A percentile compares a stretch with the other conserved stretches of the same genome.
phyloP scores from a whole-genome alignment of 768 basidiomycete species.

The Auricularia sp. region DNA sequence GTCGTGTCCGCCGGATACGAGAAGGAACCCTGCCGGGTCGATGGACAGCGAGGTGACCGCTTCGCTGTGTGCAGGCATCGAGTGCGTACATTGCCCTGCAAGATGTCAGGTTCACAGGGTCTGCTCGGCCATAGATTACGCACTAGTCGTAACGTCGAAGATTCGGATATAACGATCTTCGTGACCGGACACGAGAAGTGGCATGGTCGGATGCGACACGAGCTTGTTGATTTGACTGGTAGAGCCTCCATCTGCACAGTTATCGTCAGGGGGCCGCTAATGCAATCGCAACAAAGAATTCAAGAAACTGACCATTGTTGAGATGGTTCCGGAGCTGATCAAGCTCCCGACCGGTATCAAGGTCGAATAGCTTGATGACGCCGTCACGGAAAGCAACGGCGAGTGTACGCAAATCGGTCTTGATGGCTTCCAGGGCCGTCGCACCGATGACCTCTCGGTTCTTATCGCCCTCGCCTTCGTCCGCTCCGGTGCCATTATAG shows the following conservation, averaged over 20 bases:
- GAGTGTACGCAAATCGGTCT: constrained; percentile 72
- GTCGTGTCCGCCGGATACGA: constrained; percentile 88
- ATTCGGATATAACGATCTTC: constrained; percentile 91
- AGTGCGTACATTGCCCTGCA: constrained; percentile 75
- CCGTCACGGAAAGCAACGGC: constrained; percentile 88
- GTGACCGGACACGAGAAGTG: constrained; percentile 78
- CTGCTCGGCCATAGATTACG: constrained; percentile 12
- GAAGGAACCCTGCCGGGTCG: constrained; percentile 74
- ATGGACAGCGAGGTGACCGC: constrained; percentile 86
- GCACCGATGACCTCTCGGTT: constrained; percentile 38
- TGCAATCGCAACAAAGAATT: no score
- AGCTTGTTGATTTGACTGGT: constrained; percentile 78
- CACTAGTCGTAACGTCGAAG: constrained; percentile 76
- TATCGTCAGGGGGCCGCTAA: neutral
- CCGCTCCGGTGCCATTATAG: constrained; percentile 49
- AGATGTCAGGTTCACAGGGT: neutral
- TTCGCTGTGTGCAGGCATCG: constrained; percentile 84
- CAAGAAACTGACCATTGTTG: constrained; percentile 16
- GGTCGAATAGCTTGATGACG: constrained; percentile 81
- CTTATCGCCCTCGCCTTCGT: constrained; percentile 26
- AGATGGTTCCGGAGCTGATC: constrained; percentile 23
- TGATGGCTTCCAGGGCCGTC: constrained; percentile 75
- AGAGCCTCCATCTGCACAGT: constrained; percentile 51
- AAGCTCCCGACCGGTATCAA: constrained; percentile 73
- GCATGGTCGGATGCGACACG: constrained; percentile 83